Percentiles rank a stretch among this genome's conserved stretches.
These are phyloP conservation scores for Pseudogymnoascus sp. DNA, from an alignment of 2,329 filamentous ascomycete species.

Conservation along the genomic window DNA sequence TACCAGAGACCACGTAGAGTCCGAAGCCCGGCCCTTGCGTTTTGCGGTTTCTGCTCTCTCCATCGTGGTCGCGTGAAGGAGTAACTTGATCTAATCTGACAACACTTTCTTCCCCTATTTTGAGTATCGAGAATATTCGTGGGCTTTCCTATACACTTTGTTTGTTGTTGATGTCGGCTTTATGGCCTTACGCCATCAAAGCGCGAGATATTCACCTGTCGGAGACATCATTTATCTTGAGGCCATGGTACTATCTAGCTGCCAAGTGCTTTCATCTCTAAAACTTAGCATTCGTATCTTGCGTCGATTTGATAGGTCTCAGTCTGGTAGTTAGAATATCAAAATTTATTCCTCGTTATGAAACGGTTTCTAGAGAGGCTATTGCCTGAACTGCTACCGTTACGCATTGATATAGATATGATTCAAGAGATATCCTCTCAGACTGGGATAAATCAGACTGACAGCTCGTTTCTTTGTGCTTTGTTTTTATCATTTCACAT, in stretches of 20 bases:
- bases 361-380: not conserved
- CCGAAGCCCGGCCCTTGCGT: conserved; percentile 20
- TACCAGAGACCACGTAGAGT: conserved; percentile 18
- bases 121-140: conserved; percentile 18
- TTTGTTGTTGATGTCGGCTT: not conserved
- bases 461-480: not conserved
- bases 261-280: not conserved
- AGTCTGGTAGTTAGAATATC: not conserved
- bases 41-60: conserved; percentile 15
- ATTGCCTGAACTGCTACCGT: not conserved
- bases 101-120: conserved; percentile 24
- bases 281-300: not conserved
- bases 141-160: not conserved
- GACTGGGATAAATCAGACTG: not conserved
- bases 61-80: conserved; percentile 20
- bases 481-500: not conserved
- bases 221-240: not conserved
- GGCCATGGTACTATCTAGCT: not conserved
- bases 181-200: not conserved
- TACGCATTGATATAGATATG: not conserved
- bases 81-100: conserved; percentile 32
- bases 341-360: not conserved
- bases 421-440: not conserved
- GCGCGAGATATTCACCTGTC: not conserved
- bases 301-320: not conserved